Percentiles rank a stretch among this genome's conserved stretches.
phyloP scores from a whole-genome alignment of 257 asterid genomes.

The Salvia splendens region DNA sequence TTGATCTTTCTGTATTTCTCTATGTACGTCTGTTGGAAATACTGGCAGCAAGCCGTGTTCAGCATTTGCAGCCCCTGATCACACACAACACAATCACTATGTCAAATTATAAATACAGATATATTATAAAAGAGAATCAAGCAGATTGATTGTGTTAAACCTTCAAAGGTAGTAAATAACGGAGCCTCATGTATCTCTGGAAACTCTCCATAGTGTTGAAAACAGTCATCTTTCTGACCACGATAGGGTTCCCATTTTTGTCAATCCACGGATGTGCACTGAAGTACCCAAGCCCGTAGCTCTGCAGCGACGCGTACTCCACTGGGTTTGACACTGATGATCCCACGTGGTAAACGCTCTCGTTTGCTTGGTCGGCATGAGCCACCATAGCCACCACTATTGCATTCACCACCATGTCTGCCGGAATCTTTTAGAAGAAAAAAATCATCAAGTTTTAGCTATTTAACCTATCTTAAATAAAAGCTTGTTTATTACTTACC shows the following conservation, averaged over 20 bases:
- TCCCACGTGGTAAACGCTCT: constrained; percentile 64
- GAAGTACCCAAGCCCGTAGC: constrained; percentile 49
- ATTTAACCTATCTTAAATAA: too few relatives aligned
- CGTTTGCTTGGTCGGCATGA: constrained; percentile 44
- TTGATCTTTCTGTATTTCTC: constrained; percentile 36
- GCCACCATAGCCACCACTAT: constrained; percentile 72
- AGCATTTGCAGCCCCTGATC: constrained; percentile 34
- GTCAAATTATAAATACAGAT: neutral
- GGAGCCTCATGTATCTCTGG: constrained; percentile 40
- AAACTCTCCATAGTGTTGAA: constrained; percentile 39
- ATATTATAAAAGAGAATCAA: neutral
- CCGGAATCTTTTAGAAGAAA: constrained; percentile 57
- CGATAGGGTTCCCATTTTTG: constrained; percentile 41
- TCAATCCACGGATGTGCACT: constrained; percentile 48
- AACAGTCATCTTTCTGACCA: constrained; percentile 37
- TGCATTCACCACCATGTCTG: constrained; percentile 93
- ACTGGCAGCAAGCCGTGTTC: constrained; percentile 41
- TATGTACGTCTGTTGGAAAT: constrained; percentile 31
- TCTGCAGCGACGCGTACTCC: constrained; percentile 38
- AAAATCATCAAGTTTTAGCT: too few relatives aligned
- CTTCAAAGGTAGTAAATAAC: constrained; percentile 40
- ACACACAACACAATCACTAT: neutral
- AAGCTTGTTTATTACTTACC: constrained; percentile 40
- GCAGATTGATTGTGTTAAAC: constrained; percentile 5
- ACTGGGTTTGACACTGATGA: constrained; percentile 72